Evolutionary conservation across 2,329 filamentous ascomycete genomes (phyloP).

Genomic region (Keithomyces neogunnii): DNA sequence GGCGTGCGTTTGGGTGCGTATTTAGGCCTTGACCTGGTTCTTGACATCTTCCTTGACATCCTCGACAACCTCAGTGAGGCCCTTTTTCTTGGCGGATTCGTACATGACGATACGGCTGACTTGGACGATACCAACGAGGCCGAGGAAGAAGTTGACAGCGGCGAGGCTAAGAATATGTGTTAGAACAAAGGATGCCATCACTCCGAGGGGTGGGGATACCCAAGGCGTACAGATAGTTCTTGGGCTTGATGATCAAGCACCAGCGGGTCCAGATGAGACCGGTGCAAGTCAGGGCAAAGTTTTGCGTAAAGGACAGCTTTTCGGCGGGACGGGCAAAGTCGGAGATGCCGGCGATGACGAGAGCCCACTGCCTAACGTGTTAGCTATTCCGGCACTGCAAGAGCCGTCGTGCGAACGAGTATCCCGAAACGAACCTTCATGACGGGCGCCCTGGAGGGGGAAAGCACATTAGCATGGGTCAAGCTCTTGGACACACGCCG

Average conservation of each 20-base stretch:
- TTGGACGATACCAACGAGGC: constrained; percentile 77
- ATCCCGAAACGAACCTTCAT: constrained; percentile 54
- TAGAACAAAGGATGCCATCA: background rate
- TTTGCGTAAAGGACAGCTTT: constrained; percentile 89
- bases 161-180: constrained; percentile 54
- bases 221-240: constrained; percentile 69
- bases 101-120: constrained; percentile 65
- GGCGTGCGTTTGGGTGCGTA: background rate
- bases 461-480: constrained; percentile 13
- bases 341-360: constrained; percentile 85
- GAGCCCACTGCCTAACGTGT: constrained; percentile 60
- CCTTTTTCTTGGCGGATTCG: constrained; percentile 51
- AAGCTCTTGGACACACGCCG: too few relatives aligned
- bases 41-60: constrained; percentile 33
- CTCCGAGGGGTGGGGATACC: background rate
- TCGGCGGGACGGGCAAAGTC: constrained; percentile 88
- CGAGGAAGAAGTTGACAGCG: constrained; percentile 97
- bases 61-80: constrained; percentile 23
- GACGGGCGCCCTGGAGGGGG: constrained; percentile 65
- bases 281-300: constrained; percentile 80
- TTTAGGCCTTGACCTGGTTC: constrained; percentile 20
- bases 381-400: constrained; percentile 7
- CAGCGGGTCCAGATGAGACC: constrained; percentile 97
- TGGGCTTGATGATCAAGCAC: constrained; percentile 95
- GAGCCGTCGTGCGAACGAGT: background rate